Evolutionary conservation across 768 basidiomycete genomes (phyloP), one percentile per base, ranked within the genome.

Genomic region (Xerocomellus amylosporus): DNA sequence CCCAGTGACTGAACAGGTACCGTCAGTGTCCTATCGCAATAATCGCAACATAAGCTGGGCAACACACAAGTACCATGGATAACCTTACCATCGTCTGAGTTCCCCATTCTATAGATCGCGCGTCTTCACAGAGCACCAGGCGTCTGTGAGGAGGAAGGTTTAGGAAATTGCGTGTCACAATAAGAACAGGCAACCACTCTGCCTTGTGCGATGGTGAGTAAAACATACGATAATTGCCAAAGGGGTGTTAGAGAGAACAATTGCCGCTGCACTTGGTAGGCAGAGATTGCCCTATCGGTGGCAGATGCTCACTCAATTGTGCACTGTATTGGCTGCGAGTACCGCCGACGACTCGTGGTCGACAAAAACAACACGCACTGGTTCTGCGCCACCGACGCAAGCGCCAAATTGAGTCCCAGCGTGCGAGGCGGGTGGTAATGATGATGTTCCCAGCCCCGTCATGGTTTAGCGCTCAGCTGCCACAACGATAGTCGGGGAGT

Each of bases 171-270:
- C n/a, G n/a, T n/a, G n/a, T n/a, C n/a, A n/a, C n/a, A n/a, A 59
- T 63, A 61, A 52, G 46, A 58, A 51, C 38, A 55, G 51, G 41
- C 51, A 37, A 45, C 52, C 31, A 49, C 30, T 58, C 37, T 8
- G 53, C 55, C 52, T 51, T 46, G 54, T 57, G 56, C 51, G 54
- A 59, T 53, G 50, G 26, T n/a, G 51, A 55, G 59, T 63, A 59
- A 63, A 56, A 63, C 58, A 62, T 71, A 65, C 58, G 58, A 60
- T 62, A 69, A 24, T 52, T 64, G 60, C 63, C 58, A 53, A 55
- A 65, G 33, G n/a, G 44, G 33, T 47, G 62, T 59, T 12, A 26
- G 30, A 39, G 46, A 49, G 46, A 59, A 60, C 54, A 59, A 55
- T 62, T 59, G 55, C 56, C 59, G 55, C 56, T 62, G 68, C 62